Base-by-base conservation (phyloP, 495 filamentous ascomycete genomes). In the Alectoria sarmentosa region DNA sequence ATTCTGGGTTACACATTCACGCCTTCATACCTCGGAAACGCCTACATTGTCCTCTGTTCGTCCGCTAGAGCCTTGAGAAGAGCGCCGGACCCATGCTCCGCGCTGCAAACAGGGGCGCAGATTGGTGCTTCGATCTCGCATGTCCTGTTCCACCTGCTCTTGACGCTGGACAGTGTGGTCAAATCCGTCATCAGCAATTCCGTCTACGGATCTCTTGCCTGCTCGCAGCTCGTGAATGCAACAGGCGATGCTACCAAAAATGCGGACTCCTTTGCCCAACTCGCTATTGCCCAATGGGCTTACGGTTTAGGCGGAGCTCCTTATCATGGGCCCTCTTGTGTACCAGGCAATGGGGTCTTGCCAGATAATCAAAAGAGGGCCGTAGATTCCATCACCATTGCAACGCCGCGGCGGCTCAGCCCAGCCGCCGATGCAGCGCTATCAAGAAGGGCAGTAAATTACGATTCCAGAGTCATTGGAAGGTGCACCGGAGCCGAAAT, bases 201-300 rank as follows among this genome's bases (percentile, higher is more conserved):
- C 28, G 44, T 54, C 2, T 54, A 66, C 42, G 64, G 64, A 30
- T 52, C 59, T 21, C 37, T 42, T 26, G 36, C 58, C 36, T 61
- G 64, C 58, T 44, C 60, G 34, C n/a, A 39, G 4, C 37, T 66
- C 8, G 38, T 26, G 1, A 54, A 37, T 21, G 61, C 64, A 11
- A 37, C 42, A 17, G 14, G n/a, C 7, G 30, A 52, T 13, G 28
- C 64, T 3, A 55, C 58, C 26, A 49, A 37, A 58, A 61, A 66
- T 39, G 34, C 64, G 10, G 64, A 66, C 48, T 61, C 56, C 21
- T 66, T 61, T 56, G 64, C 64, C 21, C 64, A 66, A 42, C 56
- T 66, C 28, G 64, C 58, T 17, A 66, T 66, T n/a, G 64, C 58
- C 13, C 64, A 66, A 38, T 66, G 64, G 64, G 64, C 13, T 23